A percentile compares a stretch with the other conserved stretches of the same genome.
Conservation (phyloP, 2,329 filamentous ascomycete species). For the Cryoendolithus antarcticus region DNA sequence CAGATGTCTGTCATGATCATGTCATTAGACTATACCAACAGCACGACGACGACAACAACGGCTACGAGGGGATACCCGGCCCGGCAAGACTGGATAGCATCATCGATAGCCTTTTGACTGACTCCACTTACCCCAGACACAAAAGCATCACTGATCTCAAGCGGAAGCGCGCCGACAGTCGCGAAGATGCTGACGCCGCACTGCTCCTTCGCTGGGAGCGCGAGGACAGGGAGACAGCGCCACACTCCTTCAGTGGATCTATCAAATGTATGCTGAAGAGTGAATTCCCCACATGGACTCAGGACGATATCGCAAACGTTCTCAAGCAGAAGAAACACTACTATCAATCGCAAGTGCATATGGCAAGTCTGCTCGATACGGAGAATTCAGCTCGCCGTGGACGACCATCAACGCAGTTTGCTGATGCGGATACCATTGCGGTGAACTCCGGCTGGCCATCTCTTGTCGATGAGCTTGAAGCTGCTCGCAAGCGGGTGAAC, state of each 20-base stretch:
- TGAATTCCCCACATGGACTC: slow-evolving; percentile 28
- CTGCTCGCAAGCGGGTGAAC: slow-evolving; percentile 19
- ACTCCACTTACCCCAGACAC: slow-evolving; percentile 21
- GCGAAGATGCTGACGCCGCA: slow-evolving; percentile 11
- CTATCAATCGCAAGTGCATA: slow-evolving; percentile 25
- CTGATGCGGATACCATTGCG: slow-evolving; percentile 15
- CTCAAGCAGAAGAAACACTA: slow-evolving; percentile 22
- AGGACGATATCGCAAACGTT: slow-evolving; percentile 22
- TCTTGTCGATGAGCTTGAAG: slow-evolving; percentile 22
- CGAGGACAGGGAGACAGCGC: slow-evolving; percentile 9
- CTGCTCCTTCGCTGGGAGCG: slow-evolving; percentile 10
- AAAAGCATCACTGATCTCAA: slow-evolving; percentile 7
- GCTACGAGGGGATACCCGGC: not conserved
- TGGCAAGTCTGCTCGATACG: slow-evolving; percentile 18
- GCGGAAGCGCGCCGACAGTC: slow-evolving; percentile 17
- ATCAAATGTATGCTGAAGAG: slow-evolving; percentile 25
- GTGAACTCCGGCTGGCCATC: slow-evolving; percentile 10
- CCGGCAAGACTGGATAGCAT: not conserved
- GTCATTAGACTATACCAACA: slow-evolving; percentile 1
- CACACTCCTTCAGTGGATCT: slow-evolving; percentile 7
- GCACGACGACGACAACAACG: not conserved
- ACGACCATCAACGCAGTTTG: slow-evolving; percentile 8
- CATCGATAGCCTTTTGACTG: slow-evolving; percentile 4
- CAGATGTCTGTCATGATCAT: slow-evolving; percentile 14
- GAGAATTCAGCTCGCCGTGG: slow-evolving; percentile 8